Evolutionary conservation across 2,329 filamentous ascomycete species (phyloP), one percentile per base, ranked within the genome.

Genomic region (Fusarium caatingaense): DNA sequence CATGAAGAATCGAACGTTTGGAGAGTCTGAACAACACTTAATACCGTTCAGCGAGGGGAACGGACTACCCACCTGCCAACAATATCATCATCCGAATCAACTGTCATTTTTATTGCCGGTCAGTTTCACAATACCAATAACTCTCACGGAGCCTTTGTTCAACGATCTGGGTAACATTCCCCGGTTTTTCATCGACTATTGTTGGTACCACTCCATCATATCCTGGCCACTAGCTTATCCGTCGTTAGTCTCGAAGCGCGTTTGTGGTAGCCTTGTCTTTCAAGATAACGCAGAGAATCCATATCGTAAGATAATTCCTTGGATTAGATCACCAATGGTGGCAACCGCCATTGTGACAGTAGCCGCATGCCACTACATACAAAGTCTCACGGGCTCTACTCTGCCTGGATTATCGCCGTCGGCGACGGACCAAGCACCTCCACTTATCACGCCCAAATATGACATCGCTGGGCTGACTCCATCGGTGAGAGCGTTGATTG

Each of bases 21-120:
- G 48, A n/a, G 48, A 16, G 8, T 12, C 30, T 3, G 18, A 51
- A 11, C 23, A 2, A 18, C 18, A 37, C 5, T 37, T 10, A 0
- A 0, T n/a, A 10, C 0, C 34, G 6, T 7, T 37, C 6, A 12
- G 6, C 10, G 10, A n/a, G 9, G 0, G 10, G 6, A n/a, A 37
- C n/a, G 10, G 6, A 12, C 7, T 12, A 12, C 4, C 34, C 6
- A 37, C 10, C 10, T 2, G 0, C 3, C 18, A n/a, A 37, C 3
- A 0, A 4, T 37, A 37, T n/a, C 0, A 37, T n/a, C 0, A n/a
- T 7, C 34, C 18, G 0, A 1, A 1, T 37, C 34, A n/a, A 12
- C 6, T 6, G 7, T 3, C 45, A 30, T 1, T 13, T 4, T 0
- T 9, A 25, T 20, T 3, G 9, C n/a, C 12, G 18, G 7, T 9